phyloP scores from a whole-genome alignment of 2,329 filamentous ascomycete genomes.

The Bipolaris victoriae region DNA sequence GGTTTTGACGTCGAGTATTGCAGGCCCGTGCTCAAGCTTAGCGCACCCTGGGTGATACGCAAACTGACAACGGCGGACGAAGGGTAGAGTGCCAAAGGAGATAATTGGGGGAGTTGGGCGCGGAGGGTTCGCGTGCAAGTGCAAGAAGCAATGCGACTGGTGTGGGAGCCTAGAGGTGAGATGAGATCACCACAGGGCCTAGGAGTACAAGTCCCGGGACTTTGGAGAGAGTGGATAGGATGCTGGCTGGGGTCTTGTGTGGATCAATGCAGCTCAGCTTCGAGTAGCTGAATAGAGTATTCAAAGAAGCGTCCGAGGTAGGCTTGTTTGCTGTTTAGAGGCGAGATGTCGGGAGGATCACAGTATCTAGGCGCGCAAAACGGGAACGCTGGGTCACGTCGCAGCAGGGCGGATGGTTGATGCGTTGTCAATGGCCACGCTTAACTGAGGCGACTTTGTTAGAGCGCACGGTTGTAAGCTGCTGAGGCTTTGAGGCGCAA shows the following conservation, averaged over 20 bases:
- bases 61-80: slow-evolving; percentile 26
- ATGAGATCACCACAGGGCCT: slow-evolving; percentile 40
- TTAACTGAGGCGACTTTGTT: slow-evolving; percentile 44
- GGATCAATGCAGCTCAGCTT: slow-evolving; percentile 5
- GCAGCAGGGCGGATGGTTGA: slow-evolving; percentile 48
- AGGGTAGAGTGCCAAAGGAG: background rate
- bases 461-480: slow-evolving; percentile 35
- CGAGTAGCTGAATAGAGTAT: slow-evolving; percentile 1
- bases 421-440: slow-evolving; percentile 54
- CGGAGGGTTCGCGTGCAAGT: slow-evolving; percentile 25
- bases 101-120: background rate
- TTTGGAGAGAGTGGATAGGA: slow-evolving; percentile 23
- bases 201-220: slow-evolving; percentile 26
- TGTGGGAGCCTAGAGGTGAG: slow-evolving; percentile 42
- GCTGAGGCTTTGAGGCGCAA: slow-evolving; percentile 37
- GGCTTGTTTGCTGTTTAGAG: slow-evolving; percentile 43
- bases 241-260: slow-evolving; percentile 1
- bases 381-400: slow-evolving; percentile 44
- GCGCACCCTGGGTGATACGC: background rate
- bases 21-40: too few relatives aligned
- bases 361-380: slow-evolving; percentile 40
- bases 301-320: slow-evolving; percentile 23
- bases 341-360: slow-evolving; percentile 36
- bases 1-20: background rate
- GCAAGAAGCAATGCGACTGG: slow-evolving; percentile 39